Base-by-base conservation (phyloP, 352 stramenopile species). In the Pythium apleroticum region DNA sequence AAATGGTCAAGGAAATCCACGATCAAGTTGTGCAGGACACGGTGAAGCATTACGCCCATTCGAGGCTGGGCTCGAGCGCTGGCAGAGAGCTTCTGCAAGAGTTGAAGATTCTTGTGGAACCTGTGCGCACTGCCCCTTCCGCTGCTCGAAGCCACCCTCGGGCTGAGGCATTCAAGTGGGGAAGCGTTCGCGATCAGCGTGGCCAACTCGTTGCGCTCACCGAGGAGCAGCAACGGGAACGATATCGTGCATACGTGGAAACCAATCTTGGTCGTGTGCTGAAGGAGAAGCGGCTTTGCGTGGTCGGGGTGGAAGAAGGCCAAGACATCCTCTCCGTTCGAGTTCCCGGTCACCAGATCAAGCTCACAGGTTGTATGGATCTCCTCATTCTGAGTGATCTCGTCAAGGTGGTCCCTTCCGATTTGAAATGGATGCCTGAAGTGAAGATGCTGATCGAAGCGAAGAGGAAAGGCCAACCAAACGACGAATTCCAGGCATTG, bases 381-480 rank as follows among this genome's bases (percentile, higher is more conserved):
- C 20, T 86, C 4, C 60, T 86, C 65, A 43, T 86, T 46, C 61
- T 82, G 56, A 75, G 71, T 68, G 57, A 73, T 65, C 9, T 66
- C 11, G 70, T 59, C 15, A 41, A 63, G 31, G 28, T 60, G 14
- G 7, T 63, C 56, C 15, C 41, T 33, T 41, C n/a, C 39, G 3
- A 69, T 33, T 27, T 78, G 46, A 0, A 50, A 27, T 37, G 48
- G 4, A 60, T 79, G 19, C 71, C 75, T 69, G 58, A 55, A 48
- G 72, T 73, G 50, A 73, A 64, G 61, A 71, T 78, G 72, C 57
- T 77, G 55, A 72, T 78, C 53, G 72, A 83, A 78, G 70, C 78
- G 63, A 75, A 80, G 53, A 71, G 24, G 55, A 15, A 54, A 11
- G 35, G 77, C 30, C 11, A 72, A 69, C 0, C 0, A 66, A 22